Conservation (phyloP, 2,329 filamentous ascomycete species). For the Fragosphaeria purpurea region DNA sequence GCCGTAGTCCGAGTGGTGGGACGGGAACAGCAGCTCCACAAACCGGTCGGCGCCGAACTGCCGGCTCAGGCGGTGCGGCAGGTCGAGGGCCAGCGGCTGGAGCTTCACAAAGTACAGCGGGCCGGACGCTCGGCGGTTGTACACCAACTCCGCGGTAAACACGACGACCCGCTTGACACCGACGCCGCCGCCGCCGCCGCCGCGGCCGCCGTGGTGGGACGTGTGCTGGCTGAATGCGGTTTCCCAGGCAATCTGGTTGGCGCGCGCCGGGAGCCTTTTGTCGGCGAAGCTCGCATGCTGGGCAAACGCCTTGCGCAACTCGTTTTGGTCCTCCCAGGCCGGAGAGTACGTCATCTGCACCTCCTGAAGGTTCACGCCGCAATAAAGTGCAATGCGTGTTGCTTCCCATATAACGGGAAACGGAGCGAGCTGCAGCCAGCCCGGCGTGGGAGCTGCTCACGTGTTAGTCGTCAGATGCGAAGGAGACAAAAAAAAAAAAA, state of each 20-base stretch:
- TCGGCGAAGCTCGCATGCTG: constrained; percentile 29
- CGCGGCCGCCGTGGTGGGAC: constrained; percentile 9
- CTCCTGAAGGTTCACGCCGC: constrained; percentile 28
- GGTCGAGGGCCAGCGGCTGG: constrained; percentile 37
- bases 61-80: constrained; percentile 40
- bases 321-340: constrained; percentile 33
- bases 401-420: constrained; percentile 44
- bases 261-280: constrained; percentile 38
- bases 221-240: constrained; percentile 22
- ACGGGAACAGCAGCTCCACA: constrained; percentile 43
- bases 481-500: background rate
- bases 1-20: constrained; percentile 21
- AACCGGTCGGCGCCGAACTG: constrained; percentile 51
- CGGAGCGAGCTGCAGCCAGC: constrained; percentile 32
- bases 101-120: constrained; percentile 38
- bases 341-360: constrained; percentile 27
- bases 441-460: constrained; percentile 27
- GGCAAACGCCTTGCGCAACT: constrained; percentile 31
- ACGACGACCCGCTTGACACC: constrained; percentile 31
- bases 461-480: constrained; percentile 1
- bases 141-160: constrained; percentile 32
- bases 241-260: constrained; percentile 34
- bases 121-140: constrained; percentile 23
- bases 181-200: too few relatives aligned
- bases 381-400: constrained; percentile 36